Percentiles rank a stretch among this genome's conserved stretches.
Conservation (phyloP, 176 grass and related monocot genomes). For the Oryza punctata region DNA sequence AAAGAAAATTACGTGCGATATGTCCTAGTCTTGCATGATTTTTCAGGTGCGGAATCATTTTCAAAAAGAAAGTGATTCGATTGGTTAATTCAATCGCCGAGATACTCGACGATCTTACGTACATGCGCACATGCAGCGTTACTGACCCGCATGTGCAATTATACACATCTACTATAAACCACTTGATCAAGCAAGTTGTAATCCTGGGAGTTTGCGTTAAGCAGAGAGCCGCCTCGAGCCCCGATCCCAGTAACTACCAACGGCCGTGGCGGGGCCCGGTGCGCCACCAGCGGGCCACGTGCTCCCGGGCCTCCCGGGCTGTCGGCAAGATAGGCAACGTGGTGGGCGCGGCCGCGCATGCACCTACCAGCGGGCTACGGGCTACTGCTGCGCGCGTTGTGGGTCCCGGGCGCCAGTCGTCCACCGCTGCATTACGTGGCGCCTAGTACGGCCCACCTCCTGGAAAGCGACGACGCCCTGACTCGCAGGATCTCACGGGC, state of each 20-base stretch:
- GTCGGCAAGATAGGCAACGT: conserved; percentile 50
- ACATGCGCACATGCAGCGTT: neutral
- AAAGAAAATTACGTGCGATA: neutral
- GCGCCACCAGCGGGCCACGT: conserved; percentile 39
- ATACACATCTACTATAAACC: neutral
- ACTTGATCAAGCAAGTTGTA: too few relatives aligned
- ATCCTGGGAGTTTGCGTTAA: neutral
- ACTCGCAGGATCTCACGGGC: conserved; percentile 1
- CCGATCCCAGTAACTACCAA: conserved; percentile 49
- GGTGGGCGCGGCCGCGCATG: conserved; percentile 43
- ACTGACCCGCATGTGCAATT: neutral
- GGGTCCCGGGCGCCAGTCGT: neutral
- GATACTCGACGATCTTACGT: neutral
- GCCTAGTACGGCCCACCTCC: conserved; percentile 31
- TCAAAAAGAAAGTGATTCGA: neutral
- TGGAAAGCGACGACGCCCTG: conserved; percentile 34
- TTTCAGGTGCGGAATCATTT: too few relatives aligned
- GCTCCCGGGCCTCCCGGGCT: conserved; percentile 36
- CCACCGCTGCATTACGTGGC: conserved; percentile 45
- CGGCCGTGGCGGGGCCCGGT: neutral
- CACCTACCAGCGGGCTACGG: neutral
- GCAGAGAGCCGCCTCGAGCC: conserved; percentile 4
- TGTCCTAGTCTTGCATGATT: neutral
- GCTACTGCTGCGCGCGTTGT: neutral
- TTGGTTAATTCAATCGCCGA: neutral